Percentiles rank a stretch among this genome's conserved stretches.
These are phyloP conservation scores for Drechslera avenae DNA, from an alignment of 2,329 filamentous ascomycete genomes.

Conservation along the genomic window DNA sequence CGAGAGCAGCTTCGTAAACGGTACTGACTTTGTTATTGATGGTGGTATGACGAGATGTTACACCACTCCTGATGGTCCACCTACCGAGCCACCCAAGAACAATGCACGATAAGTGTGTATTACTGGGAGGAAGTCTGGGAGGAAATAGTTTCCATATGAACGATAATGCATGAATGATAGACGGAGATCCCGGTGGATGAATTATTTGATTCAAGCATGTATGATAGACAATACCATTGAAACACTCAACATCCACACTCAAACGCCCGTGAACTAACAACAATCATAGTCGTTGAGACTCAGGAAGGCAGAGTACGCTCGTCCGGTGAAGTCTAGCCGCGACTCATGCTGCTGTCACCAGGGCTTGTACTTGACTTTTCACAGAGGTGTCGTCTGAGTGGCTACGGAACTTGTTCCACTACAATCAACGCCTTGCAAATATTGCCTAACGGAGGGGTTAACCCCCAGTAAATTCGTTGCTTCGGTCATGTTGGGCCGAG, in stretches of 20 bases:
- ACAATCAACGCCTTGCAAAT: slow-evolving; percentile 11
- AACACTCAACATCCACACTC: neutral
- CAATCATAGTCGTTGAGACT: neutral
- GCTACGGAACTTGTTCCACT: slow-evolving; percentile 14
- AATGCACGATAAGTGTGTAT: slow-evolving; percentile 34
- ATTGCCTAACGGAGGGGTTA: slow-evolving; percentile 8
- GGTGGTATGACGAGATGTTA: slow-evolving; percentile 95
- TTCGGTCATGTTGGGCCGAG: slow-evolving; percentile 1
- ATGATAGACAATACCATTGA: neutral
- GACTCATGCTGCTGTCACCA: neutral
- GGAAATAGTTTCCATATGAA: neutral
- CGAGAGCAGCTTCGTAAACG: slow-evolving; percentile 88
- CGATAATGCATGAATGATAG: neutral
- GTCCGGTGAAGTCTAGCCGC: neutral
- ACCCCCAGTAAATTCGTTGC: neutral
- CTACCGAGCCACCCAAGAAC: slow-evolving; percentile 60
- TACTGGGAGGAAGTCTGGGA: neutral
- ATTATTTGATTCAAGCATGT: neutral
- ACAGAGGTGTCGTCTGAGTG: slow-evolving; percentile 7
- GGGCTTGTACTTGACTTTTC: neutral
- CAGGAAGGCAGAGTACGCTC: neutral
- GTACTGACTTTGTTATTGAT: slow-evolving; percentile 91
- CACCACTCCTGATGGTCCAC: slow-evolving; percentile 65
- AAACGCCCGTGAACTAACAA: neutral
- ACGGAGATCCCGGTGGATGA: neutral